Evolutionary conservation across 192 early-diverging fungal genomes (phyloP).

Genomic region (Coemansia sp.): DNA sequence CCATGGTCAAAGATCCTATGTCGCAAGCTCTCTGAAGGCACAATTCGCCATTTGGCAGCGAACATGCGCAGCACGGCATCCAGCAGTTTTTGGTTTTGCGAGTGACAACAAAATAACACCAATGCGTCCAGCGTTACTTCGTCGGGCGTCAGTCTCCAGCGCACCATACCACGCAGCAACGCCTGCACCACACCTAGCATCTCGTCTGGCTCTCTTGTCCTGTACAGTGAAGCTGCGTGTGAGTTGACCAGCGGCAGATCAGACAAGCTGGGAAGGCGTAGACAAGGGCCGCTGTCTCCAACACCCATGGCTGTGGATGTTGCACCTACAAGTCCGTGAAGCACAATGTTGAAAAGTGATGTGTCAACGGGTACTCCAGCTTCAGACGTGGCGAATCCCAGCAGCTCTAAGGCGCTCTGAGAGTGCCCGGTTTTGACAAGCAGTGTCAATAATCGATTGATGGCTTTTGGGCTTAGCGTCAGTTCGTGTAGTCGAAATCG

Average conservation of each 20-base stretch:
- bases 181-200: constrained; percentile 8
- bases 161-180: constrained; percentile 37
- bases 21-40: constrained; percentile 29
- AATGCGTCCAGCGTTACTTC: constrained; percentile 28
- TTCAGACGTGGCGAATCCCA: constrained; percentile 40
- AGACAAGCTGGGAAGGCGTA: constrained; percentile 10
- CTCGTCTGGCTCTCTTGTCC: background rate
- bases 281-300: background rate
- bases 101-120: constrained; percentile 20
- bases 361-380: constrained; percentile 22
- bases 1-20: constrained; percentile 4
- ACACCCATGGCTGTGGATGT: background rate
- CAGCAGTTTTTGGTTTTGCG: constrained; percentile 9
- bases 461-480: constrained; percentile 37
- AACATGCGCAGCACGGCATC: constrained; percentile 25
- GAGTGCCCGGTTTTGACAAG: constrained; percentile 17
- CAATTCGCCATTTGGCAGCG: constrained; percentile 30
- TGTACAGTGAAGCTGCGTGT: constrained; percentile 17
- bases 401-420: constrained; percentile 16
- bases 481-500: constrained; percentile 38
- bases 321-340: constrained; percentile 17
- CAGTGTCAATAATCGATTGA: constrained; percentile 14
- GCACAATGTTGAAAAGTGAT: constrained; percentile 39
- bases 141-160: constrained; percentile 32
- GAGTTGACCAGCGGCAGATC: constrained; percentile 19